phyloP scores from a whole-genome alignment of 768 basidiomycete species.

The Steccherinum ochraceum region DNA sequence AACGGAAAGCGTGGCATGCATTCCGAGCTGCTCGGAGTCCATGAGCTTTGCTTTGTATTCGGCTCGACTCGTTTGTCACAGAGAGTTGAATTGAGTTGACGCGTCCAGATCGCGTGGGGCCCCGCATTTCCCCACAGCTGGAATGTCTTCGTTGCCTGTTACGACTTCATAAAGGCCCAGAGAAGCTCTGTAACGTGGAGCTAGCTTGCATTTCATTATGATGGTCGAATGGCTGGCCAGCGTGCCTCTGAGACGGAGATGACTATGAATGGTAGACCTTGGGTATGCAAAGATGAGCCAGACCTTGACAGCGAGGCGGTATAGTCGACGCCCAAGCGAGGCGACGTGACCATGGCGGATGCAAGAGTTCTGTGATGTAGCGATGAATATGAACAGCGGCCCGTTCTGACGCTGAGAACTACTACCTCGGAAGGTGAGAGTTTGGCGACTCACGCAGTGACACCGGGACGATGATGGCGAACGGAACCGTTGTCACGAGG shows the following conservation, averaged over 20 bases:
- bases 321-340: background rate
- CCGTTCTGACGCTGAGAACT: background rate
- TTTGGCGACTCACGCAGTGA: no score
- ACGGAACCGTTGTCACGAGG: background rate
- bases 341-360: background rate
- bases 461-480: background rate
- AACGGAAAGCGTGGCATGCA: background rate
- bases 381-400: background rate
- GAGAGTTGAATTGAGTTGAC: background rate
- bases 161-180: background rate
- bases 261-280: background rate
- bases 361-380: background rate
- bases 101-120: background rate
- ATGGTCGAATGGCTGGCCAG: background rate
- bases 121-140: background rate
- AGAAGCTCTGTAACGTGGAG: background rate
- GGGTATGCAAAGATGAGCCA: no score
- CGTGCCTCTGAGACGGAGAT: background rate
- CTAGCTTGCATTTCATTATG: background rate
- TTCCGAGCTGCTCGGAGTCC: background rate
- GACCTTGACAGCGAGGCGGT: background rate
- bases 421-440: background rate
- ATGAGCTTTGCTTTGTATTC: background rate
- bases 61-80: background rate
- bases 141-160: background rate